Evolutionary conservation across 1,139 yeast genomes (phyloP), one percentile per base, ranked within the genome.

Genomic region (Kurtzmaniella quercitrusa): DNA sequence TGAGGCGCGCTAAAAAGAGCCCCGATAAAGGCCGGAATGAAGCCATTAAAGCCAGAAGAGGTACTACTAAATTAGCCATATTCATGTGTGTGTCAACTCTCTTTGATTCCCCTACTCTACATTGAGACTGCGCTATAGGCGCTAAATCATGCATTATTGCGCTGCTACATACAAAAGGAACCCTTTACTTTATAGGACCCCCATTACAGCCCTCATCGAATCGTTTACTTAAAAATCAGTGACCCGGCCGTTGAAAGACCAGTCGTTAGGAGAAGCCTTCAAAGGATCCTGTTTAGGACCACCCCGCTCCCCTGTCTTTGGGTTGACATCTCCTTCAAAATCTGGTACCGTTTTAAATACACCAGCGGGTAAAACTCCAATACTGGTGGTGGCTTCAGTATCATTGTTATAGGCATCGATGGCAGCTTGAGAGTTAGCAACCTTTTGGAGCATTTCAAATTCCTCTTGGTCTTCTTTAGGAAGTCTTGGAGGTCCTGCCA

Each of bases 271-370:
- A 8, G 33, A 18, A 57, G 88, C 95, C 54, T 82, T 80, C 52
- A 88, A 71, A 1, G 99, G 99, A 56, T 94, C 98, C 61, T 93
- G 98, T 57, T 94, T 94, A n/a, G 99, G 99, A 0, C 98, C 99
- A 35, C 96, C 96, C 26, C 84, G 72, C 63, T 94, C 99, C 2
- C 98, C 98, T 1, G 98, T 91, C 45, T 73, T 75, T 0, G 99
- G 99, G 57, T 93, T 93, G 30, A 76, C 81, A 47, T 91, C 93
- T 1, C 99, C 99, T 63, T 91, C 97, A 57, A 93, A 93, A 54
- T 94, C 99, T 0, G 96, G 96, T 43, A 88, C 83, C 3, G 89
- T 84, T 61, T 84, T 81, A 60, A 83, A 75, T 51, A 74, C 80
- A 48, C 81, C 85, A 1, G 91, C 84, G n/a, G 45, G 33, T 11